Percentiles rank a stretch among this genome's conserved stretches.
These are phyloP conservation scores for Sclerotinia minor DNA, from an alignment of 2,329 filamentous ascomycete genomes.

Conservation along the genomic window DNA sequence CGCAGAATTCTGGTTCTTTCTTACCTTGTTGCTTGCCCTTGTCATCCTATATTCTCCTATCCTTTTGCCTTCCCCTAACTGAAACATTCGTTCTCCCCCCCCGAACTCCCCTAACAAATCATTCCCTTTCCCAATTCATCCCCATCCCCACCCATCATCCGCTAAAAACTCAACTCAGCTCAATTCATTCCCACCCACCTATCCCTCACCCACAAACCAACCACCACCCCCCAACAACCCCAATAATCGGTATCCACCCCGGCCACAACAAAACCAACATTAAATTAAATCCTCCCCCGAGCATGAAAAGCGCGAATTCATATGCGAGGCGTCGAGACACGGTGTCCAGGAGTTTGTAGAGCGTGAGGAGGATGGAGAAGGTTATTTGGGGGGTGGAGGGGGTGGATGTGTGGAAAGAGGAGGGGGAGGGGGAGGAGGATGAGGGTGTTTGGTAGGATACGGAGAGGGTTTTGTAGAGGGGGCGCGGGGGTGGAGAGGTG, in stretches of 20 bases:
- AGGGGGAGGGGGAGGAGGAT: constrained; percentile 28
- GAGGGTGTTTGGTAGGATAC: constrained; percentile 19
- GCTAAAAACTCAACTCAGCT: not conserved
- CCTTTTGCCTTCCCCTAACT: not conserved
- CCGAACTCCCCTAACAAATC: too few species aligned
- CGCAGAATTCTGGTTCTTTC: not conserved
- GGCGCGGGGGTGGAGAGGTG: constrained; percentile 30
- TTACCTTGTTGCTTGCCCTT: not conserved
- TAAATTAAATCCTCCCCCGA: constrained; percentile 37
- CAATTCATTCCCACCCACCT: too few species aligned
- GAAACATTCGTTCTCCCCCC: too few species aligned
- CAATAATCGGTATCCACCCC: constrained; percentile 37
- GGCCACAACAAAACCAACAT: constrained; percentile 41
- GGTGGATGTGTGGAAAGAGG: constrained; percentile 6
- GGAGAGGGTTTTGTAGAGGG: constrained; percentile 30
- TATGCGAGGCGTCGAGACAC: constrained; percentile 27
- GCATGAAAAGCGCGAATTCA: constrained; percentile 38
- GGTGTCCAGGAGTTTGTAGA: constrained; percentile 27
- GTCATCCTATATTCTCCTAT: not conserved
- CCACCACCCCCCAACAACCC: constrained; percentile 6
- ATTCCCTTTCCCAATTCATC: not conserved
- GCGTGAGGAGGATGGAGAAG: constrained; percentile 32
- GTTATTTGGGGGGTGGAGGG: constrained; percentile 25
- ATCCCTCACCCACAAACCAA: not conserved
- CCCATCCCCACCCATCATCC: not conserved